A percentile compares a stretch with the other conserved stretches of the same genome.
phyloP scores from a whole-genome alignment of 2,329 filamentous ascomycete genomes.

The Alternaria burnsii region DNA sequence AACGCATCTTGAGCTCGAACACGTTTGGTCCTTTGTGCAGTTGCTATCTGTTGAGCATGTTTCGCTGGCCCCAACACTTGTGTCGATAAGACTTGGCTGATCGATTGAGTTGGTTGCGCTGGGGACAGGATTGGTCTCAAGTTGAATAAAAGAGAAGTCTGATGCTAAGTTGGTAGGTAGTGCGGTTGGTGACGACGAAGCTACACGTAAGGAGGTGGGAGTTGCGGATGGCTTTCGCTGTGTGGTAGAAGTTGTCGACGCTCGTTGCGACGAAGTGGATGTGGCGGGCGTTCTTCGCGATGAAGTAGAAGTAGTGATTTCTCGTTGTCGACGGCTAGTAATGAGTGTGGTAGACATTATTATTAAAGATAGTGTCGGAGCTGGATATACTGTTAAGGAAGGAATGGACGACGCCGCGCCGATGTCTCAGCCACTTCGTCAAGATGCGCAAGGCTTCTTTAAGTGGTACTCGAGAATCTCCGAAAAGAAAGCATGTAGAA shows the following conservation, averaged over 20 bases:
- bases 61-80: conserved; percentile 19
- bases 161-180: conserved; percentile 8
- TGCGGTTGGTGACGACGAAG: conserved; percentile 11
- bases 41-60: conserved; percentile 33
- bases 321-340: conserved; percentile 11
- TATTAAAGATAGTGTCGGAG: conserved; percentile 24
- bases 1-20: conserved; percentile 32
- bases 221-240: neutral
- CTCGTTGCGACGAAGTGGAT: conserved; percentile 10
- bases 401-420: conserved; percentile 13
- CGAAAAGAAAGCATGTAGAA: conserved; percentile 18
- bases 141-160: conserved; percentile 16
- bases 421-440: conserved; percentile 10
- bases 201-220: conserved; percentile 3
- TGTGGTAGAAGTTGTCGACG: conserved; percentile 8
- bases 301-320: conserved; percentile 16
- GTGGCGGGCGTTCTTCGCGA: conserved; percentile 3
- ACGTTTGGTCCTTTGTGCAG: conserved; percentile 38
- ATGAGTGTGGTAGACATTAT: conserved; percentile 40
- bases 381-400: conserved; percentile 4
- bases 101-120: neutral
- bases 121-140: conserved; percentile 23
- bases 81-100: conserved; percentile 2
- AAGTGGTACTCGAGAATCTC: conserved; percentile 2
- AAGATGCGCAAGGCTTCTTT: conserved; percentile 13